Conservation (phyloP, 169 alveolate species). For the Eimeria falciformis region DNA sequence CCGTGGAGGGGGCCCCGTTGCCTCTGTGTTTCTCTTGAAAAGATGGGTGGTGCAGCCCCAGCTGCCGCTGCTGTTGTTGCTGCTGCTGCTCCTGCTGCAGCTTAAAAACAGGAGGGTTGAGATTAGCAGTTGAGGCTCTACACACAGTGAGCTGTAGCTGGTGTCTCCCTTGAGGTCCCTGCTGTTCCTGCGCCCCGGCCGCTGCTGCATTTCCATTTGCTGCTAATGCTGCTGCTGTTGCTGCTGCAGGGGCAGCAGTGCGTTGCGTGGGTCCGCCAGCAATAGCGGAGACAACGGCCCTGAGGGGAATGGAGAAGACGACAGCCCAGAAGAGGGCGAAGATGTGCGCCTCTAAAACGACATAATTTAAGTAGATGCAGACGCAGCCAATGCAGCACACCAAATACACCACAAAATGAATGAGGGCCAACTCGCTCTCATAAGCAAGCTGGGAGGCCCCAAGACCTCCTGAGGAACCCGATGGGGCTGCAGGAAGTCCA, state of each 20-base stretch:
- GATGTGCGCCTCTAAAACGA: constrained; percentile 79
- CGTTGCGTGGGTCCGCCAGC: not conserved
- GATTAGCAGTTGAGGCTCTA: not conserved
- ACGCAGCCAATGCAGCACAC: constrained; percentile 79
- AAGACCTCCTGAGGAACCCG: not conserved
- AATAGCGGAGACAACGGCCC: constrained; percentile 30
- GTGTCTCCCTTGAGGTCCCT: not conserved
- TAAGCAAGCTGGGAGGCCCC: constrained; percentile 59
- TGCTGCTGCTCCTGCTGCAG: constrained; percentile 27
- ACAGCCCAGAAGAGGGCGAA: constrained; percentile 83
- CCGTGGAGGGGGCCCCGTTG: constrained; percentile 16
- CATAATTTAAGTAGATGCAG: constrained; percentile 82
- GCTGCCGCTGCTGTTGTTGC: constrained; percentile 11
- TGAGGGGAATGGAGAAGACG: constrained; percentile 82
- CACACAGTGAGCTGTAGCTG: not conserved
- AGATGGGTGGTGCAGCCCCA: not conserved
- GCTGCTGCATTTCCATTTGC: not conserved
- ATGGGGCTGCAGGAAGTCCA: not conserved
- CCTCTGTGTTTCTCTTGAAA: not conserved
- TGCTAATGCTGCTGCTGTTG: constrained; percentile 9
- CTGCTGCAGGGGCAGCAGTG: constrained; percentile 22
- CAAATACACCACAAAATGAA: constrained; percentile 81
- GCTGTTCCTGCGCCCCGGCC: not conserved
- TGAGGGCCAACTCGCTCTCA: constrained; percentile 82
- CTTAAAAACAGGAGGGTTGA: not conserved